A percentile compares a stretch with the other conserved stretches of the same genome.
phyloP scores from a whole-genome alignment of 345 rosid species.

The Populus tremula region DNA sequence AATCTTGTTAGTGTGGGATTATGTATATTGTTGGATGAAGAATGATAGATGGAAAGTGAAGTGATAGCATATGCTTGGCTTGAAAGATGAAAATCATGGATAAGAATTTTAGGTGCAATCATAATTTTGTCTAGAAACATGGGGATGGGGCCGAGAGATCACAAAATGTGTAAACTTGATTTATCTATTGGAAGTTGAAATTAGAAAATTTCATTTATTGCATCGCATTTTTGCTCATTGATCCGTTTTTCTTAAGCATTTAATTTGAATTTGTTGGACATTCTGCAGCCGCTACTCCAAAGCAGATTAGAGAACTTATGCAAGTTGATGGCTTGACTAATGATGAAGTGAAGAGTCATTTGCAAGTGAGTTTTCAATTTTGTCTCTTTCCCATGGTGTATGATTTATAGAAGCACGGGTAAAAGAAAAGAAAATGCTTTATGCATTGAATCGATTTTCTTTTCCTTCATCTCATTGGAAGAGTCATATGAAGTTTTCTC shows the following conservation, averaged over 20 bases:
- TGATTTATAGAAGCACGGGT: conserved; percentile 11
- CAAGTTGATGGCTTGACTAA: conserved; percentile 90
- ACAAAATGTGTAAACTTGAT: conserved; percentile 1
- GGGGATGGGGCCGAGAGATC: not conserved
- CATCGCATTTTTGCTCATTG: not conserved
- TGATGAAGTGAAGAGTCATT: conserved; percentile 98
- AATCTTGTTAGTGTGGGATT: not conserved
- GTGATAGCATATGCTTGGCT: not conserved
- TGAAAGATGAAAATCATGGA: not conserved
- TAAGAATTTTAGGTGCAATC: not conserved
- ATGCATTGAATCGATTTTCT: not conserved
- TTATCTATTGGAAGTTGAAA: not conserved
- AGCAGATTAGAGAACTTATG: conserved; percentile 95
- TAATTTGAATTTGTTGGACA: conserved; percentile 5
- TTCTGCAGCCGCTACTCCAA: conserved; percentile 87
- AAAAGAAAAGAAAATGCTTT: conserved; percentile 6
- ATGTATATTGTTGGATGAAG: not conserved
- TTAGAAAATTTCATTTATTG: not conserved
- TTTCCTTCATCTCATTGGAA: not conserved
- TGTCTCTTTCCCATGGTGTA: not conserved
- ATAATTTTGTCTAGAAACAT: not conserved
- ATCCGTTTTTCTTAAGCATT: conserved; percentile 4
- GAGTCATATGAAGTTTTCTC: not conserved
- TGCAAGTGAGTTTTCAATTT: conserved; percentile 55
- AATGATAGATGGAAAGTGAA: not conserved